Percentiles rank a stretch among this genome's conserved stretches.
phyloP scores from a whole-genome alignment of 1,139 yeast genomes.

The Debaryomycetaceae sp. region DNA sequence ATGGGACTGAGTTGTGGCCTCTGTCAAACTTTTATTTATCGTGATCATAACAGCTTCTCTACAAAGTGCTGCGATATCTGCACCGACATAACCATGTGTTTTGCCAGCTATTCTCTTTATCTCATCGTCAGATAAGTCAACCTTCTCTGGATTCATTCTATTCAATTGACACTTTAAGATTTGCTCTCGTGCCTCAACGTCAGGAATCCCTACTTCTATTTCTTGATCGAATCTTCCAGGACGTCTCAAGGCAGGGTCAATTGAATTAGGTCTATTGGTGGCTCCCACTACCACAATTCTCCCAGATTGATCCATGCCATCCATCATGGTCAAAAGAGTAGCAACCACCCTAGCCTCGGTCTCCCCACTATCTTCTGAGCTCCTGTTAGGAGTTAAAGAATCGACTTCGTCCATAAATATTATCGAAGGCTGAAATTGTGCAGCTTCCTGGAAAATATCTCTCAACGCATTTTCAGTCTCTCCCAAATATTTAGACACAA shows the following conservation, averaged over 20 bases:
- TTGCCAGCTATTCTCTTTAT: slow-evolving; percentile 59
- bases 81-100: slow-evolving; percentile 66
- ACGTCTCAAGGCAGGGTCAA: slow-evolving; percentile 56
- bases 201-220: slow-evolving; percentile 76
- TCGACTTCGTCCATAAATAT: slow-evolving; percentile 91
- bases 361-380: slow-evolving; percentile 82
- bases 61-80: slow-evolving; percentile 83
- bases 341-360: slow-evolving; percentile 89
- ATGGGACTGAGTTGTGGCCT: slow-evolving; percentile 16
- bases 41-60: slow-evolving; percentile 87
- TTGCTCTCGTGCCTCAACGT: slow-evolving; percentile 60
- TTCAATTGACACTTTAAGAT: slow-evolving; percentile 60
- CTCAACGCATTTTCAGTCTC: slow-evolving; percentile 86
- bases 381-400: slow-evolving; percentile 80
- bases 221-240: slow-evolving; percentile 89
- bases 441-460: slow-evolving; percentile 81
- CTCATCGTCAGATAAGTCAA: slow-evolving; percentile 49
- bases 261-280: slow-evolving; percentile 69
- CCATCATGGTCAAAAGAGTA: slow-evolving; percentile 83
- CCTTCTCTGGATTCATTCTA: slow-evolving; percentile 56
- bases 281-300: slow-evolving; percentile 80
- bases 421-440: slow-evolving; percentile 78
- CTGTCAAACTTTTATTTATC: slow-evolving; percentile 54
- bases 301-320: slow-evolving; percentile 73
- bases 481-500: slow-evolving; percentile 88